These are phyloP conservation scores for Fusarium virguliforme DNA, from an alignment of 2,329 filamentous ascomycete species.

Conservation along the genomic window DNA sequence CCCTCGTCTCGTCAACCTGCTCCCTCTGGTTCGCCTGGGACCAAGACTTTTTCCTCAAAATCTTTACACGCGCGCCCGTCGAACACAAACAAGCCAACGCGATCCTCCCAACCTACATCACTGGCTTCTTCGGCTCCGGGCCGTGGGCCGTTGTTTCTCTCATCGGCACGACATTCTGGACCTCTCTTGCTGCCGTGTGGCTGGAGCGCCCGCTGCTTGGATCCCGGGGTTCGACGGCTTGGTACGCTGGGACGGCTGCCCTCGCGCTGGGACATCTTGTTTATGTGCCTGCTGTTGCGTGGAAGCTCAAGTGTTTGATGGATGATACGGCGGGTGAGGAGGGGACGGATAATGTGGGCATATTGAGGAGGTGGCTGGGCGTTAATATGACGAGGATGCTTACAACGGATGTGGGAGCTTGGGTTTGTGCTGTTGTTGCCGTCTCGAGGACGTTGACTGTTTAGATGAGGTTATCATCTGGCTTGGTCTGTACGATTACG, in stretches of 20 bases:
- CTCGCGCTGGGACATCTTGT: conserved; percentile 55
- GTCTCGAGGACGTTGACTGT: conserved; percentile 49
- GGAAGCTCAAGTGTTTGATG: conserved; percentile 52
- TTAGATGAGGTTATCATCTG: background rate
- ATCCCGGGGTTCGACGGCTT: conserved; percentile 48
- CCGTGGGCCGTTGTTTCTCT: conserved; percentile 55
- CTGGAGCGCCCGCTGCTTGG: conserved; percentile 45
- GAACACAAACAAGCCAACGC: conserved; percentile 53
- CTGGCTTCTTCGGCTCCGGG: conserved; percentile 58
- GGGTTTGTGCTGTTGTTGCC: conserved; percentile 54
- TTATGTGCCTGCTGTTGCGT: conserved; percentile 56
- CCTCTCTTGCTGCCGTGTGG: conserved; percentile 51
- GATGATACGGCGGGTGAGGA: conserved; percentile 45
- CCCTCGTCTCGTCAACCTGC: conserved; percentile 64
- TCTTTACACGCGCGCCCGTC: conserved; percentile 54
- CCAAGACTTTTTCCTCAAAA: conserved; percentile 61
- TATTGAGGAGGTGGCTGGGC: conserved; percentile 53
- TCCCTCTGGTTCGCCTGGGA: conserved; percentile 64
- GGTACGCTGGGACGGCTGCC: conserved; percentile 55
- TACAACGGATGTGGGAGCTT: conserved; percentile 56
- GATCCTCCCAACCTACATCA: conserved; percentile 63
- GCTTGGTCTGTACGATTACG: background rate
- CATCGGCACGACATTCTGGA: conserved; percentile 55
- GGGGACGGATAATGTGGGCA: conserved; percentile 51
- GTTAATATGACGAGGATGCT: conserved; percentile 54